phyloP scores from a whole-genome alignment of 2,329 filamentous ascomycete genomes.

The Graphilbum fragrans region DNA sequence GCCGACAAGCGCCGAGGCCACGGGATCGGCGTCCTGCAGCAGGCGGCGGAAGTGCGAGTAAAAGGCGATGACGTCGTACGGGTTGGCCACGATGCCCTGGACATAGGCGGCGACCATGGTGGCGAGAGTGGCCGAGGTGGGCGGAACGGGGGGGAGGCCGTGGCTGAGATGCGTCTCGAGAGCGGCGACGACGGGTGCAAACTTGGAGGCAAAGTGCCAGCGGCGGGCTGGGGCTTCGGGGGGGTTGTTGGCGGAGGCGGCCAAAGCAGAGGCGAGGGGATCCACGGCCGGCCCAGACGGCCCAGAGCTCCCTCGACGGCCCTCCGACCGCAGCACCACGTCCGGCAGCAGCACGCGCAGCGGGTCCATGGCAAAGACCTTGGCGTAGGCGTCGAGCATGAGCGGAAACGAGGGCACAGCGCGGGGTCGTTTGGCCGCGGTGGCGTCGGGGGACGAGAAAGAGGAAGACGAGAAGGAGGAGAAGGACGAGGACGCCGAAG shows the following conservation, averaged over 20 bases:
- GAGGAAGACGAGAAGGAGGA: neutral
- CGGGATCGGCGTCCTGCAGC: slow-evolving; percentile 22
- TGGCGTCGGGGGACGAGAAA: no score
- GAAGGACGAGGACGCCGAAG: neutral
- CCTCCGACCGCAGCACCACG: neutral
- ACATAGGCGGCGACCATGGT: slow-evolving; percentile 37
- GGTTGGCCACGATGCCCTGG: slow-evolving; percentile 21
- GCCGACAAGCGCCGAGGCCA: slow-evolving; percentile 22
- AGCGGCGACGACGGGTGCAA: slow-evolving; percentile 7
- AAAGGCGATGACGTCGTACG: slow-evolving; percentile 29
- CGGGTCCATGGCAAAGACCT: slow-evolving; percentile 32
- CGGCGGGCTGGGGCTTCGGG: neutral
- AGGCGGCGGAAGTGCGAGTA: slow-evolving; percentile 33
- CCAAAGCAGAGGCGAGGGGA: no score
- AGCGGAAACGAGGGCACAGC: slow-evolving; percentile 27
- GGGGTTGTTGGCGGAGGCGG: neutral
- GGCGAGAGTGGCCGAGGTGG: slow-evolving; percentile 25
- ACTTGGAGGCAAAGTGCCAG: slow-evolving; percentile 9
- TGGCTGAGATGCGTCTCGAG: no score
- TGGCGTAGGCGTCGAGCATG: slow-evolving; percentile 36
- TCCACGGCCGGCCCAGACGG: no score
- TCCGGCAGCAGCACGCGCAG: slow-evolving; percentile 25
- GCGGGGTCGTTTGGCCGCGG: slow-evolving; percentile 20
- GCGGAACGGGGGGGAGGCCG: slow-evolving; percentile 17
- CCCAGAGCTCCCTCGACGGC: neutral